Conservation (phyloP, 805 yeast species). For the Priceomyces medius region DNA sequence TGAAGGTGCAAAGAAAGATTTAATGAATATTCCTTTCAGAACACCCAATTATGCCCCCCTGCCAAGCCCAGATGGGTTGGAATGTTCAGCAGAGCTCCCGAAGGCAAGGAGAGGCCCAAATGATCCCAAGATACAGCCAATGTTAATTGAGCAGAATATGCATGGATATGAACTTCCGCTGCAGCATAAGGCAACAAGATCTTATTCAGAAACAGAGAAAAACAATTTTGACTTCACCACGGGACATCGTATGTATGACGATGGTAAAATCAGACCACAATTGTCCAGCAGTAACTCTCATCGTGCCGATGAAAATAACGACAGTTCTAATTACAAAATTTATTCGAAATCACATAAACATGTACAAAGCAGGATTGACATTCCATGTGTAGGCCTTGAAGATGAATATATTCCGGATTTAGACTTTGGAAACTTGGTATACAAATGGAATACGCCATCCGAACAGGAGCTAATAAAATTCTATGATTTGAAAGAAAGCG, state of each 20-base stretch:
- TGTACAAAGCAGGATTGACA: slow-evolving; percentile 12
- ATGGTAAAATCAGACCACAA: slow-evolving; percentile 49
- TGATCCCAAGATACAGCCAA: neutral
- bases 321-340: slow-evolving; percentile 17
- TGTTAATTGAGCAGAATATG: neutral
- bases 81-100: neutral
- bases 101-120: neutral
- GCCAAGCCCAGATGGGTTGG: neutral
- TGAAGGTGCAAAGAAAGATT: neutral
- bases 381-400: slow-evolving; percentile 49
- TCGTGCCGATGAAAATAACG: neutral
- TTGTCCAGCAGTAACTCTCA: slow-evolving; percentile 18
- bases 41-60: neutral
- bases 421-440: slow-evolving; percentile 50
- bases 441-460: slow-evolving; percentile 44
- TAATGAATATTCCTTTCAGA: neutral
- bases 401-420: slow-evolving; percentile 79
- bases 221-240: slow-evolving; percentile 55
- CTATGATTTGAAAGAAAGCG: slow-evolving; percentile 6
- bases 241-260: slow-evolving; percentile 55
- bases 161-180: neutral
- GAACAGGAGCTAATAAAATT: slow-evolving; percentile 12
- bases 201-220: slow-evolving; percentile 65
- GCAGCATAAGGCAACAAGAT: slow-evolving; percentile 44
- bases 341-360: slow-evolving; percentile 33